Evolutionary conservation across 805 yeast species (phyloP).

Genomic region (Lipomyces yamadae): DNA sequence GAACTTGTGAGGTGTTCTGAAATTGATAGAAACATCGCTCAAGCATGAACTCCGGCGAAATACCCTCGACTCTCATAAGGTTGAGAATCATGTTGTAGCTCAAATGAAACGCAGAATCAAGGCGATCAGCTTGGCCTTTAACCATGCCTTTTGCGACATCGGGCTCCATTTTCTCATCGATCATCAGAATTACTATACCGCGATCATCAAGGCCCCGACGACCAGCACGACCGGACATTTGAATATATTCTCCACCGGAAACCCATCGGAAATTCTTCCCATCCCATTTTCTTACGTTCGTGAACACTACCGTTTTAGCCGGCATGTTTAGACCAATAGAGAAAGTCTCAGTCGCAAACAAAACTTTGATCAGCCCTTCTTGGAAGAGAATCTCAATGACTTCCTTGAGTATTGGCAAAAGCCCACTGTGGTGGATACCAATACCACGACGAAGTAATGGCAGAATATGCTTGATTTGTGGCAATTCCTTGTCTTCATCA

Average conservation of each 20-base stretch:
- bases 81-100: constrained; percentile 98
- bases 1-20: constrained; percentile 90
- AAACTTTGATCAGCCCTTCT: constrained; percentile 91
- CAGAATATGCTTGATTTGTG: constrained; percentile 89
- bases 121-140: constrained; percentile 96
- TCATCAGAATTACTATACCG: constrained; percentile 99
- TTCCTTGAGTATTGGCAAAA: constrained; percentile 89
- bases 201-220: constrained; percentile 99
- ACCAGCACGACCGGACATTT: constrained; percentile 99
- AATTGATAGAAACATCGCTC: constrained; percentile 94
- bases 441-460: constrained; percentile 93
- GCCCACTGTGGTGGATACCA: constrained; percentile 98
- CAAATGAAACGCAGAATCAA: constrained; percentile 96
- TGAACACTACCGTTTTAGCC: constrained; percentile 97
- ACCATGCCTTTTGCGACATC: constrained; percentile 99
- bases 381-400: constrained; percentile 95
- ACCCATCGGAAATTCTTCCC: constrained; percentile 98
- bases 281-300: constrained; percentile 98
- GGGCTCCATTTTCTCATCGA: constrained; percentile 99
- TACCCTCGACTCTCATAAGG: constrained; percentile 95
- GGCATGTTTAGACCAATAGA: constrained; percentile 99
- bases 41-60: constrained; percentile 96
- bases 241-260: constrained; percentile 98
- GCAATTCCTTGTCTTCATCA: constrained; percentile 87
- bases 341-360: constrained; percentile 97